Evolutionary conservation across 129 eudicot genomes (phyloP).

Genomic region (Smallanthus sonchifolius): DNA sequence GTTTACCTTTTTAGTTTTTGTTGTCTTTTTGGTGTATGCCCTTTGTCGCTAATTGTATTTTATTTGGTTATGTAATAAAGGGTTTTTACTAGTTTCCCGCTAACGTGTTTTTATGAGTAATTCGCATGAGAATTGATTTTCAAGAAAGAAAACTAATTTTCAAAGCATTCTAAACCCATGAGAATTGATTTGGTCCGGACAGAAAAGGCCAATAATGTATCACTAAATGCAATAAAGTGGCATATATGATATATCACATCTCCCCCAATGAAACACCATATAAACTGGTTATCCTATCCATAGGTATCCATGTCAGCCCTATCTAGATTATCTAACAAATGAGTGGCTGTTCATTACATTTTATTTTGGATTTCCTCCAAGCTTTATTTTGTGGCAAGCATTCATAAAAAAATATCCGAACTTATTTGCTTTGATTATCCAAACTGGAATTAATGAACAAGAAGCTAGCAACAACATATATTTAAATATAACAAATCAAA

Average conservation of each 20-base stretch:
- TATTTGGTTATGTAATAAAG: too few species aligned
- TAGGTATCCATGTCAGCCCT: slow-evolving; percentile 56
- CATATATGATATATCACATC: slow-evolving; percentile 9
- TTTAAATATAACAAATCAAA: slow-evolving; percentile 15
- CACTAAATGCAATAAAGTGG: not conserved
- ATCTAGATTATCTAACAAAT: slow-evolving; percentile 49
- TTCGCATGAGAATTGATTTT: too few species aligned
- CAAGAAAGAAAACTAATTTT: too few species aligned
- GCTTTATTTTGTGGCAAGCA: slow-evolving; percentile 24
- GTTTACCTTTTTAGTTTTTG: too few species aligned
- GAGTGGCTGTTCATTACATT: slow-evolving; percentile 38
- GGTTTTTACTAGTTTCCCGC: too few species aligned
- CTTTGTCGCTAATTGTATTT: too few species aligned
- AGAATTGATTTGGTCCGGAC: too few species aligned
- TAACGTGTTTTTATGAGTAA: too few species aligned
- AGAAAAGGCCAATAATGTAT: not conserved
- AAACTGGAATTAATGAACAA: slow-evolving; percentile 1
- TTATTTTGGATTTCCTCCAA: slow-evolving; percentile 30
- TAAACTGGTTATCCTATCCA: slow-evolving; percentile 37
- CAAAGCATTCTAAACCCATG: too few species aligned
- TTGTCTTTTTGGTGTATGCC: too few species aligned
- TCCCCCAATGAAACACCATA: slow-evolving; percentile 26
- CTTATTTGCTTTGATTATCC: slow-evolving; percentile 11
- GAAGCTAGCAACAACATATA: slow-evolving; percentile 3
- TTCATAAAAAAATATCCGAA: slow-evolving; percentile 1